Evolutionary conservation across 768 basidiomycete species (phyloP).

Genomic region (Lactifluus subvellereus): DNA sequence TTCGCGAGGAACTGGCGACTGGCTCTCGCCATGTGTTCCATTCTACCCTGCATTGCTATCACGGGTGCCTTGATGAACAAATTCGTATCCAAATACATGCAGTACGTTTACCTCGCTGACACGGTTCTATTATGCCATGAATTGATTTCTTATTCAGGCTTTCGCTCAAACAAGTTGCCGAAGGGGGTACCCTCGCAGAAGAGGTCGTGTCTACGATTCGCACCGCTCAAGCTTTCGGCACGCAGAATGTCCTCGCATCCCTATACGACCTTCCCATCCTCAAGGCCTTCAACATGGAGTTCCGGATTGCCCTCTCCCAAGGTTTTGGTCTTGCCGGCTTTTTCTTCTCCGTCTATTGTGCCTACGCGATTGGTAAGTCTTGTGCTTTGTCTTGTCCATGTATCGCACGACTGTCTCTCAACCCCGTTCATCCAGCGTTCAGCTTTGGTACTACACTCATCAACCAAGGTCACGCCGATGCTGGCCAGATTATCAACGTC

Average conservation of each 20-base stretch:
- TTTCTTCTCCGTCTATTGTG: slow-evolving; percentile 73
- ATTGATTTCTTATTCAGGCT: slow-evolving; percentile 44
- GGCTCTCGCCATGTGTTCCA: slow-evolving; percentile 74
- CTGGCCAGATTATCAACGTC: slow-evolving; percentile 74
- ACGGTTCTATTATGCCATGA: background rate
- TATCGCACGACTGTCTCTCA: background rate
- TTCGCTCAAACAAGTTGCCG: slow-evolving; percentile 76
- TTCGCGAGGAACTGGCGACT: slow-evolving; percentile 76
- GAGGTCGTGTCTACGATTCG: slow-evolving; percentile 86
- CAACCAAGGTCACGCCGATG: slow-evolving; percentile 45
- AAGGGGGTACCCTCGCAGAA: slow-evolving; percentile 76
- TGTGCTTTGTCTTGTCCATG: background rate
- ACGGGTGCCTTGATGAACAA: slow-evolving; percentile 70
- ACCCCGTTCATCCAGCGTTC: slow-evolving; percentile 49
- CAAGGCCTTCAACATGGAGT: slow-evolving; percentile 46
- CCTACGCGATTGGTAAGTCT: slow-evolving; percentile 56
- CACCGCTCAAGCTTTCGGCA: slow-evolving; percentile 85
- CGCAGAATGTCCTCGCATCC: slow-evolving; percentile 51
- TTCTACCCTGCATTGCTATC: slow-evolving; percentile 76
- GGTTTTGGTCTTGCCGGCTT: slow-evolving; percentile 59
- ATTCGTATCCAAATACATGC: slow-evolving; percentile 54
- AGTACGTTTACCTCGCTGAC: slow-evolving; percentile 38
- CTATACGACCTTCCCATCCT: slow-evolving; percentile 61
- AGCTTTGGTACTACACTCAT: slow-evolving; percentile 82
- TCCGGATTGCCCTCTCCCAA: slow-evolving; percentile 51